Evolutionary conservation across 306 rosid genomes (phyloP), one percentile per base, ranked within the genome.

Genomic region (Quercus dentata): DNA sequence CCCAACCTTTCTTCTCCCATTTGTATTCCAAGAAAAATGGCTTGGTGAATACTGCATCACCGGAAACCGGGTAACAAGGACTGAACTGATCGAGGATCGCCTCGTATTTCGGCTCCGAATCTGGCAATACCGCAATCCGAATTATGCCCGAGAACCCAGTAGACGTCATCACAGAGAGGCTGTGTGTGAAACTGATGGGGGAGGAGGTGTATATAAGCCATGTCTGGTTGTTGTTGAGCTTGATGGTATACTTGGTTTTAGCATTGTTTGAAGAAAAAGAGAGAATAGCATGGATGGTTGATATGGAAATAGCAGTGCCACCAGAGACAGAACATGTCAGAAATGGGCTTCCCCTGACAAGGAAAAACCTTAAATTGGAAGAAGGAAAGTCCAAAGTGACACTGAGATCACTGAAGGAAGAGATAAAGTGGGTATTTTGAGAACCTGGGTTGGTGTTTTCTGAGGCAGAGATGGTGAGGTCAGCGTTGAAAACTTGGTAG

Each of bases 321-420:
- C 71, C 56, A 0, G 86, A 86, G 7, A 90, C 94, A 28, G 86
- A 46, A 5, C 87, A 69, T 0, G 97, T 95, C 25, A 95, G 19
- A 80, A 73, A 95, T 7, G 99, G 99, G 56, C 94, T 92, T 59
- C 99, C 99, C 21, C 96, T 92, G 20, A 89, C 99, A 23, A 95
- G 96, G 1, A 89, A 86, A 78, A 89, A 91, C 2, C 81, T 73
- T 11, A 95, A 74, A 58, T 91, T 90, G 20, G 96, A 82, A 52
- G 92, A 88, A 25, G 98, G 99, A 30, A 87, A 28, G 54, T 92
- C 98, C 52, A 95, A 72, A 4, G 96, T 91, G 78, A 95, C 85
- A 49, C 97, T 83, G 6, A 95, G 97, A 79, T 92, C 99, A 51
- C 62, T 79, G 28, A 78, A 90, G 41, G 94, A 84, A 64, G 98